Percentiles rank a stretch among this genome's conserved stretches.
phyloP scores from a whole-genome alignment of 345 rosid species.

The Eucalyptus curtisii region DNA sequence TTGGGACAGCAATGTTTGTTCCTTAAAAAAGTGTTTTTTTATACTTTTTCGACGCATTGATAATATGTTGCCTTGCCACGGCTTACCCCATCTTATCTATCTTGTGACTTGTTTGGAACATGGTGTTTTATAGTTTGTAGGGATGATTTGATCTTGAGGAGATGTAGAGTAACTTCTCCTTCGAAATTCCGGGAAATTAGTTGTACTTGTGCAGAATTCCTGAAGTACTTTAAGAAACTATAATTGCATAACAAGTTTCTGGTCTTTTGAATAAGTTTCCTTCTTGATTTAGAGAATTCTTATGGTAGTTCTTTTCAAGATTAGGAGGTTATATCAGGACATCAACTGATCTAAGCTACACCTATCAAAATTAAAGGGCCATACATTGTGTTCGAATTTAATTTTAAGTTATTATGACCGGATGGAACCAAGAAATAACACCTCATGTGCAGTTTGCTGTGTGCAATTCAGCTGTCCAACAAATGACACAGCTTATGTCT shows the following conservation, averaged over 20 bases:
- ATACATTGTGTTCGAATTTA: not conserved
- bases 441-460: not conserved
- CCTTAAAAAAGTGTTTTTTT: not conserved
- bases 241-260: not conserved
- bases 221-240: not conserved
- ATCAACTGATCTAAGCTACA: not conserved
- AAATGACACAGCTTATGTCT: not conserved
- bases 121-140: not conserved
- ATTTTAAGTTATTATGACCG: not conserved
- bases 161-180: not conserved
- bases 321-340: not conserved
- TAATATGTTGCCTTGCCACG: not conserved
- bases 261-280: not conserved
- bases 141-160: not conserved
- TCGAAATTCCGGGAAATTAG: not conserved
- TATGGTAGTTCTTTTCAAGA: not conserved
- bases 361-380: not conserved
- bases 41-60: not conserved
- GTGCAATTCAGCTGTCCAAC: not conserved
- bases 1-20: not conserved
- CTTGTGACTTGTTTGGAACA: not conserved
- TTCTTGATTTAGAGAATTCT: not conserved
- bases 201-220: not conserved
- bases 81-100: not conserved
- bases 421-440: not conserved